Base-by-base conservation (phyloP, 257 asterid species). In the Henckelia pumila region DNA sequence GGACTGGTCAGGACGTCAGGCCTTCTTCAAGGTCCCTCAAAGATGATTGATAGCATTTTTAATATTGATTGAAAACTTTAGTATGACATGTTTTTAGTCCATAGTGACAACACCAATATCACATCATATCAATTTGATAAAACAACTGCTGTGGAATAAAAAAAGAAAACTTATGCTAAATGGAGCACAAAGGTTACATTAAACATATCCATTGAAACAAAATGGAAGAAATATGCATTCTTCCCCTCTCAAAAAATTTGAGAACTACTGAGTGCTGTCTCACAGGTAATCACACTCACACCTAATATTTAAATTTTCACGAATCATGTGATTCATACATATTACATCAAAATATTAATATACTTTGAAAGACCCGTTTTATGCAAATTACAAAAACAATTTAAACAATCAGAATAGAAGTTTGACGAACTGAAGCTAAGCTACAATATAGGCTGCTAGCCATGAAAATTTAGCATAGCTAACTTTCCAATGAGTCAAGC, bases 81-180 rank as follows among this genome's bases (percentile, higher is more conserved):
- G 64, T 8, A 50, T 30, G 57, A 2, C 22, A 40, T 40, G 52
- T 40, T 40, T 11, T 17, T 53, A 32, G 16, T 4, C 55, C 55
- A 32, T 14, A 21, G 13, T 23, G 58, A 25, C 61, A 40, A 32
- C 58, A 55, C 49, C 67, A 74, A 29, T 20, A 29, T 58, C 57
- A 40, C 22, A 14, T 13, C 24, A 69, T 53, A 28, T 25, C 6
- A 28, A 61, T 65, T 29, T 13, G 8, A 40, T 32, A 26, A 35
- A n/a, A n/a, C n/a, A n/a, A n/a, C n/a, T n/a, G n/a, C n/a, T n/a
- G n/a, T n/a, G n/a, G n/a, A n/a, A n/a, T n/a, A n/a, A n/a, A n/a
- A n/a, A n/a, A n/a, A n/a, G n/a, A 11, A 10, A 44, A 22, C 33
- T 28, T 61, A 32, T 19, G 23, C 9, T 61, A 4, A 28, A 59